A percentile compares a stretch with the other conserved stretches of the same genome.
phyloP scores from a whole-genome alignment of 2,329 filamentous ascomycete species.

The Arthrobotrys musiformis region DNA sequence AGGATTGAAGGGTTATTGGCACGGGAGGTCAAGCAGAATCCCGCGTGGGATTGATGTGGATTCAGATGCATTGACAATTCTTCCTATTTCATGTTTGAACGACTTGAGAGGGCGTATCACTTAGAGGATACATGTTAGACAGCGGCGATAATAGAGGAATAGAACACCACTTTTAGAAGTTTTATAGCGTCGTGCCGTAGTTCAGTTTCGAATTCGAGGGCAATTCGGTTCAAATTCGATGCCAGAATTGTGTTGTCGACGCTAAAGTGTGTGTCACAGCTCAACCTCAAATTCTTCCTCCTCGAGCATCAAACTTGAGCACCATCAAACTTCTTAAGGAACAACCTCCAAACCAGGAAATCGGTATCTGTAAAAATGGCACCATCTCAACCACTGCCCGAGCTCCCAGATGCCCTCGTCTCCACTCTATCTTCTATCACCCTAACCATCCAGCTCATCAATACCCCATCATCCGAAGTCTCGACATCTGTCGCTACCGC shows the following conservation, averaged over 20 bases:
- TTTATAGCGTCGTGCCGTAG: too few relatives aligned
- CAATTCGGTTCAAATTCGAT: neutral
- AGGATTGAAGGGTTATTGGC: slow-evolving; percentile 29
- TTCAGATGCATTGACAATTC: neutral
- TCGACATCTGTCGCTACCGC: slow-evolving; percentile 4
- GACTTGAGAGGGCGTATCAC: neutral
- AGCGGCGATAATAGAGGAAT: neutral
- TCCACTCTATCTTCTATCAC: slow-evolving; percentile 38
- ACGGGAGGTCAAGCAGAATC: slow-evolving; percentile 39
- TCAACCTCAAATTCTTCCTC: slow-evolving; percentile 20
- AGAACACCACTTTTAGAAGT: neutral
- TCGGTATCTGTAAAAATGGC: slow-evolving; percentile 23
- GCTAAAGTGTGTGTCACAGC: slow-evolving; percentile 26
- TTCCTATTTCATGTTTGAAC: neutral
- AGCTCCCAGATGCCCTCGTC: slow-evolving; percentile 21
- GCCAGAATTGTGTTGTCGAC: slow-evolving; percentile 9
- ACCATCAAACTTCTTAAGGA: too few relatives aligned
- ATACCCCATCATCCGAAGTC: slow-evolving; percentile 19
- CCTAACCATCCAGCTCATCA: slow-evolving; percentile 26
- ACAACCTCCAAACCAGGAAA: neutral
- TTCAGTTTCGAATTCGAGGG: too few relatives aligned
- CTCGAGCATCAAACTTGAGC: neutral
- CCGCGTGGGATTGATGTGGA: slow-evolving; percentile 32
- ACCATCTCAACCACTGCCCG: slow-evolving; percentile 1
- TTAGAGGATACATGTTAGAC: neutral